These are phyloP conservation scores for Blepharisma japonicum DNA, from an alignment of 73 alveolate genomes.

Conservation along the genomic window DNA sequence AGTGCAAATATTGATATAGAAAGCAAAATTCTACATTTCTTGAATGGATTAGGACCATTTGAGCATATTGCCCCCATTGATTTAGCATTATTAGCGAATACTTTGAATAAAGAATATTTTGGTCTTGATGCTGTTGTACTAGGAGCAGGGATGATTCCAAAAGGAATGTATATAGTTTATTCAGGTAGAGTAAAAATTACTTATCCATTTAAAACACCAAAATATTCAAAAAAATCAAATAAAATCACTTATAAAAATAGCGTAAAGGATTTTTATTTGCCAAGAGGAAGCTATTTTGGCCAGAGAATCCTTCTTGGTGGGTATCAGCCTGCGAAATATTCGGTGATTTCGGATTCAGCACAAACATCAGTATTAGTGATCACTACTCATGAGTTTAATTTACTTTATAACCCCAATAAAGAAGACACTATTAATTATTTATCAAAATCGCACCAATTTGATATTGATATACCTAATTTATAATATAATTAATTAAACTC, in stretches of 20 bases:
- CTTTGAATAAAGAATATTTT: not conserved
- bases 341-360: not conserved
- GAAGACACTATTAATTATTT: not conserved
- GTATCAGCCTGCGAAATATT: not conserved
- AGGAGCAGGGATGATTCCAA: not conserved
- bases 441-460: not conserved
- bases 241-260: not conserved
- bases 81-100: not conserved
- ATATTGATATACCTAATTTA: not conserved
- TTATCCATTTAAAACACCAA: not conserved
- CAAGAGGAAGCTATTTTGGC: not conserved
- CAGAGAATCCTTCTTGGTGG: not conserved
- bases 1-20: conserved; percentile 1
- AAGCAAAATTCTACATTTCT: not conserved
- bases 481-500: not conserved
- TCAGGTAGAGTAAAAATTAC: conserved; percentile 9
- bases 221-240: not conserved
- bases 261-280: not conserved
- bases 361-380: not conserved
- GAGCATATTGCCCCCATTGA: not conserved
- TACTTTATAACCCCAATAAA: not conserved
- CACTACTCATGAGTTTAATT: not conserved
- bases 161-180: conserved; percentile 16
- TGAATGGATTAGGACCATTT: not conserved
- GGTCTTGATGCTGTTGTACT: not conserved